Evolutionary conservation across 2,329 filamentous ascomycete species (phyloP), one percentile per base, ranked within the genome.

Genomic region (Aspergillus sp.): DNA sequence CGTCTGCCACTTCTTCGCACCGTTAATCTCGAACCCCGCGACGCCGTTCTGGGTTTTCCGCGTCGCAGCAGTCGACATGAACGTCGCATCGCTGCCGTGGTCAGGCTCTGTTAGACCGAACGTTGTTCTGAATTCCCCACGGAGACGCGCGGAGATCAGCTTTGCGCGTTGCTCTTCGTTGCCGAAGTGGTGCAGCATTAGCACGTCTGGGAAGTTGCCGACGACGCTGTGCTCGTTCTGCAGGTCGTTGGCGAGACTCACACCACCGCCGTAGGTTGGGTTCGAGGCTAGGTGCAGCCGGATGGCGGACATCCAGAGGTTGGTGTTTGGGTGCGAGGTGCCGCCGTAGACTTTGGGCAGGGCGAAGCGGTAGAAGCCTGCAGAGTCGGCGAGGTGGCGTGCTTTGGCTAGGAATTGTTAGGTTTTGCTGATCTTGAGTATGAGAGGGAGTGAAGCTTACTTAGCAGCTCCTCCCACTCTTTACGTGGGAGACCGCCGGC

Each of bases 1-100:
- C 2, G 83, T 86, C 75, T 87, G 85, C 85, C 85, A 88, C 71
- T 83, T 85, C 74, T 88, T 87, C 48, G 74, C 76, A 3, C 85
- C 85, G 47, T 81, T 82, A 64, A 87, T 79, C 42, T 66, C 62
- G 46, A 63, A 81, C 48, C 79, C 74, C 3, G 73, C 74, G 12
- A 65, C 77, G 63, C 79, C 76, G 22, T 41, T 45, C 8, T 4
- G 17, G 1, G n/a, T 17, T 11, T 19, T 37, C 20, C 73, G 76
- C 33, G 63, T 71, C 2, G 82, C 85, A 24, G 69, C 74, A 0
- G 85, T 87, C 20, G 77, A 80, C 83, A 87, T 86, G 65, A 83
- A 82, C 3, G 85, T 87, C 5, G 84, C 85, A 70, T 87, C 85
- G 58, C 82, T 85, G 4, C 85, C 85, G 65, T 87, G 84, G 17